Evolutionary conservation across 2,329 filamentous ascomycete species (phyloP).

Genomic region (Aspergillus quadricinctus): DNA sequence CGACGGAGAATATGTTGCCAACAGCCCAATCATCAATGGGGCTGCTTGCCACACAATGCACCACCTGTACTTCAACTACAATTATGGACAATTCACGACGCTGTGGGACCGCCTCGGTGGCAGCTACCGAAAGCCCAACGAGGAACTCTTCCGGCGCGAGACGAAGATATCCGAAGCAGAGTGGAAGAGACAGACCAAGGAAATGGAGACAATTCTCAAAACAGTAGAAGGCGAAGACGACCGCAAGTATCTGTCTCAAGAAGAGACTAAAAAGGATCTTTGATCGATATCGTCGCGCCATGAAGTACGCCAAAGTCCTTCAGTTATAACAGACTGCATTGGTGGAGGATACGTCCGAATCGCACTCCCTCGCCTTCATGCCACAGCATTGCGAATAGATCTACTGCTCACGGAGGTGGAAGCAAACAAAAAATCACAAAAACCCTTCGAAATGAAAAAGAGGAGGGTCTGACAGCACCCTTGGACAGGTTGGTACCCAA

Average conservation of each 20-base stretch:
- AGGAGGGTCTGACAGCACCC: not conserved
- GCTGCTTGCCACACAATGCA: slow-evolving; percentile 93
- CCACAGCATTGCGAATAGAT: not conserved
- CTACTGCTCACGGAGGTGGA: not conserved
- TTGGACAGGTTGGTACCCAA: not conserved
- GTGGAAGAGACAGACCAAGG: slow-evolving; percentile 72
- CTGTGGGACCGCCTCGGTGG: slow-evolving; percentile 84
- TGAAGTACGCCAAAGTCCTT: not conserved
- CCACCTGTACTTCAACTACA: slow-evolving; percentile 83
- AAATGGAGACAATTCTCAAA: slow-evolving; percentile 71
- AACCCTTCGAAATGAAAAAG: not conserved
- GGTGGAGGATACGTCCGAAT: not conserved
- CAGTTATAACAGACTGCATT: not conserved
- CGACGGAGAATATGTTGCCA: slow-evolving; percentile 89
- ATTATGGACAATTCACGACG: slow-evolving; percentile 93
- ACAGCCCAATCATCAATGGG: slow-evolving; percentile 88
- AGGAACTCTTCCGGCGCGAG: slow-evolving; percentile 78
- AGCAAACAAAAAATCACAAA: not conserved
- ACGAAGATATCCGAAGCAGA: slow-evolving; percentile 77
- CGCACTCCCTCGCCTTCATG: not conserved
- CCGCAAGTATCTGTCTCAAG: slow-evolving; percentile 36
- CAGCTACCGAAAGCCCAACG: slow-evolving; percentile 81
- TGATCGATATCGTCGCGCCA: slow-evolving; percentile 15
- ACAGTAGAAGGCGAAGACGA: slow-evolving; percentile 62
- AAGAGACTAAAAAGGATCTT: slow-evolving; percentile 34